A percentile compares a stretch with the other conserved stretches of the same genome.
These are phyloP conservation scores for Sisymbrium irio DNA, from an alignment of 345 rosid species.

Conservation along the genomic window DNA sequence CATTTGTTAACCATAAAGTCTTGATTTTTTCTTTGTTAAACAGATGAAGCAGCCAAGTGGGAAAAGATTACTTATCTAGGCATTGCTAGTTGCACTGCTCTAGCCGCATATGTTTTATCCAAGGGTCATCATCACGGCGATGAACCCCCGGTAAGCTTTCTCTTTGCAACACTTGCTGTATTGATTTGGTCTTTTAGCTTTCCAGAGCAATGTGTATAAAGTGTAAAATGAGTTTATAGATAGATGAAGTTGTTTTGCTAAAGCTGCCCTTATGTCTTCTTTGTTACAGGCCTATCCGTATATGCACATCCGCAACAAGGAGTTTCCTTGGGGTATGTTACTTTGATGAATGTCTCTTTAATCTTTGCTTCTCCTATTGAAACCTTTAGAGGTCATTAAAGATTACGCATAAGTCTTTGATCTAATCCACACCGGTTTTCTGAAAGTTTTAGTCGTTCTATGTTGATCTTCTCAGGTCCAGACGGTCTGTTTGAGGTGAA, in stretches of 20 bases:
- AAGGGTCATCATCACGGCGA: conserved; percentile 91
- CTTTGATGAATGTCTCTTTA: not conserved
- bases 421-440: not conserved
- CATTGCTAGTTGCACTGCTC: conserved; percentile 55
- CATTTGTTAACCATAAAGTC: not conserved
- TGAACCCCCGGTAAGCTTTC: conserved; percentile 73
- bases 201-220: not conserved
- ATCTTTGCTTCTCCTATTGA: not conserved
- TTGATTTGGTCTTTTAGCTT: not conserved
- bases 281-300: conserved; percentile 66
- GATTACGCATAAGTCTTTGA: not conserved
- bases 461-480: conserved; percentile 59
- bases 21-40: not conserved
- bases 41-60: conserved; percentile 90
- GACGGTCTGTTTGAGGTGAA: conserved; percentile 74
- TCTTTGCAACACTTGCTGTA: not conserved
- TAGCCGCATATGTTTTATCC: conserved; percentile 55
- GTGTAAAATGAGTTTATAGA: not conserved
- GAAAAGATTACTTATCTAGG: conserved; percentile 86
- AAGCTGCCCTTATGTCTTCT: not conserved
- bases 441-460: not conserved
- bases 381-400: not conserved
- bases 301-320: conserved; percentile 97
- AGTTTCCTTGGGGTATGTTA: conserved; percentile 96
- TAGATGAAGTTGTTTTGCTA: not conserved